A percentile compares a stretch with the other conserved stretches of the same genome.
phyloP scores from a whole-genome alignment of 768 basidiomycete species.

The Psilocybe tampanensis region DNA sequence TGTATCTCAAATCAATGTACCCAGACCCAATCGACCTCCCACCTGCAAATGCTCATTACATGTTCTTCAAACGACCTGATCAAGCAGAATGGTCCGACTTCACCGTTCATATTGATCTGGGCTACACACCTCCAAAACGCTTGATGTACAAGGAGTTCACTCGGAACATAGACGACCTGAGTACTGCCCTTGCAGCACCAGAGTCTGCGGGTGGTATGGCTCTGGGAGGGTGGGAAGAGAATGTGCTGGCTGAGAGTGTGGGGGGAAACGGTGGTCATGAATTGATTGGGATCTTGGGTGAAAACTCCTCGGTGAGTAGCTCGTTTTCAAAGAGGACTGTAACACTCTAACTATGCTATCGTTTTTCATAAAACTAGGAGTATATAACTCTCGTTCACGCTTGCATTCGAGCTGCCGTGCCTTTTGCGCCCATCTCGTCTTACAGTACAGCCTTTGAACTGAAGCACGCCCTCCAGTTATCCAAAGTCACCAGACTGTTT shows the following conservation, averaged over 20 bases:
- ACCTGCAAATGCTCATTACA: slow-evolving; percentile 54
- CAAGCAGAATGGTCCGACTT: slow-evolving; percentile 59
- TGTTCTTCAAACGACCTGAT: slow-evolving; percentile 56
- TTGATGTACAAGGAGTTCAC: slow-evolving; percentile 50
- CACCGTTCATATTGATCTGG: slow-evolving; percentile 55
- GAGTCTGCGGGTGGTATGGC: slow-evolving; percentile 58
- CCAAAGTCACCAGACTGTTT: slow-evolving; percentile 35
- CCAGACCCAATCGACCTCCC: slow-evolving; percentile 51
- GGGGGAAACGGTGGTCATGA: slow-evolving; percentile 34
- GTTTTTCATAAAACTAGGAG: slow-evolving; percentile 25
- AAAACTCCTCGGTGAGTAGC: slow-evolving; percentile 63
- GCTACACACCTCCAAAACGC: slow-evolving; percentile 12
- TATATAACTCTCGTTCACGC: slow-evolving; percentile 35
- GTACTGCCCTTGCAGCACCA: slow-evolving; percentile 57
- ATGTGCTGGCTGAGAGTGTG: slow-evolving; percentile 46
- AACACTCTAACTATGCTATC: background rate
- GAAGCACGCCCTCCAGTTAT: slow-evolving; percentile 32
- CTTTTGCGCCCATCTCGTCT: slow-evolving; percentile 36
- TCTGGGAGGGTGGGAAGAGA: slow-evolving; percentile 43
- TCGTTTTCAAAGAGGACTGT: background rate
- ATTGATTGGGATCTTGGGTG: slow-evolving; percentile 68
- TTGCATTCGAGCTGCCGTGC: slow-evolving; percentile 29
- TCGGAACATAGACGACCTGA: slow-evolving; percentile 51
- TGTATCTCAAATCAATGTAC: slow-evolving; percentile 61
- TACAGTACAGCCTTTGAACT: slow-evolving; percentile 40